Conservation (phyloP, 169 alveolate genomes). For the Amoebophrya sp. region DNA sequence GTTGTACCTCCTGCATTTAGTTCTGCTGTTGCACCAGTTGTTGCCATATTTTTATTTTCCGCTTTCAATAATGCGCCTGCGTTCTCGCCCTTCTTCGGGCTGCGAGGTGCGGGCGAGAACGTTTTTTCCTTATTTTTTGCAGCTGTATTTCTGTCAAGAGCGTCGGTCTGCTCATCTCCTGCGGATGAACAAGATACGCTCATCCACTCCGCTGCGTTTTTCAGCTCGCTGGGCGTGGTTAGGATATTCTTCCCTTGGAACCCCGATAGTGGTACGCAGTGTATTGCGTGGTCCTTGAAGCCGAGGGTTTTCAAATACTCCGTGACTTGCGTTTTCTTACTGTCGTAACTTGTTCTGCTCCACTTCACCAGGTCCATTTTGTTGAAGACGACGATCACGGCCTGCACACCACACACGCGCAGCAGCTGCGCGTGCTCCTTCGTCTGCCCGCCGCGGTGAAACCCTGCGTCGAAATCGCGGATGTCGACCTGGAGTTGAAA, state of each 20-base stretch:
- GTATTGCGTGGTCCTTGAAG: slow-evolving; percentile 14
- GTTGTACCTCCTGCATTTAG: too few species aligned
- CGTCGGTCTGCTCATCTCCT: too few species aligned
- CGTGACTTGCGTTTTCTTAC: not conserved
- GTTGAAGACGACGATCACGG: slow-evolving; percentile 73
- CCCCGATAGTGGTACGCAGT: slow-evolving; percentile 40
- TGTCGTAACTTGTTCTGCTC: slow-evolving; percentile 29
- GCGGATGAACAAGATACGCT: too few species aligned
- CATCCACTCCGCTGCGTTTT: too few species aligned
- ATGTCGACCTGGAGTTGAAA: not conserved
- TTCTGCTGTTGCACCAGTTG: too few species aligned
- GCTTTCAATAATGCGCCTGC: too few species aligned
- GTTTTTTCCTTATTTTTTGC: too few species aligned
- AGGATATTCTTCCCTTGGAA: slow-evolving; percentile 36
- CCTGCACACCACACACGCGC: slow-evolving; percentile 70
- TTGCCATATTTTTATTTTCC: too few species aligned
- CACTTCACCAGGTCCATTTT: slow-evolving; percentile 71
- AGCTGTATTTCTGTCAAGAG: too few species aligned
- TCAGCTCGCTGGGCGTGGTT: not conserved
- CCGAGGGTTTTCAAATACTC: slow-evolving; percentile 28
- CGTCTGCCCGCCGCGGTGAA: slow-evolving; percentile 71
- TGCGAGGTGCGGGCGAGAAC: too few species aligned
- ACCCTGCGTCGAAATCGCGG: slow-evolving; percentile 41
- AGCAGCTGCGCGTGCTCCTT: slow-evolving; percentile 80
- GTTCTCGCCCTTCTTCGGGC: too few species aligned